These are phyloP conservation scores for Pseudocercospora vitis DNA, from an alignment of 2,329 filamentous ascomycete genomes.

Conservation along the genomic window DNA sequence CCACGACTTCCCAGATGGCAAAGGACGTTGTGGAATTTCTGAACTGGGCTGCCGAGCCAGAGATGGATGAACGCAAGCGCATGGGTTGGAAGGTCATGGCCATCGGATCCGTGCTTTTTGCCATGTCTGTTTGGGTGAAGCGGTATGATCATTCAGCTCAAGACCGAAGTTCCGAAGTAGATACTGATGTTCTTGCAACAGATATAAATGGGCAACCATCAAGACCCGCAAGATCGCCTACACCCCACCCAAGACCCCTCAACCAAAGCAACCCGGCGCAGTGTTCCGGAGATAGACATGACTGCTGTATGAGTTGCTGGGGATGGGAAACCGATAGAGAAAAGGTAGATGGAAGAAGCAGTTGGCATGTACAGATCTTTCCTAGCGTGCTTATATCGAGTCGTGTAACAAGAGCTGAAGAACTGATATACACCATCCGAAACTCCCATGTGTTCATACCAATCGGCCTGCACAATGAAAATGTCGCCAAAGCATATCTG, in stretches of 20 bases:
- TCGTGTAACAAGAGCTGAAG: slow-evolving; percentile 26
- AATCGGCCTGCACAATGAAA: no score
- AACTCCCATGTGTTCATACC: no score
- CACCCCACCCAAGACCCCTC: slow-evolving; percentile 23
- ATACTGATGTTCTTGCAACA: slow-evolving; percentile 38
- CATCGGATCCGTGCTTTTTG: slow-evolving; percentile 74
- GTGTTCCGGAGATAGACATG: slow-evolving; percentile 31
- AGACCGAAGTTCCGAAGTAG: not conserved
- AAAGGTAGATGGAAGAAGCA: slow-evolving; percentile 17
- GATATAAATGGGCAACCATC: slow-evolving; percentile 95
- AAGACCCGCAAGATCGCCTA: slow-evolving; percentile 84
- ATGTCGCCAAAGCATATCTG: no score
- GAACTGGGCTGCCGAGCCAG: slow-evolving; percentile 98
- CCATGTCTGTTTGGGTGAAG: slow-evolving; percentile 95
- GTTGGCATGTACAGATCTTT: slow-evolving; percentile 29
- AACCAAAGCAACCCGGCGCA: slow-evolving; percentile 26
- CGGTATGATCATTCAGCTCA: slow-evolving; percentile 49
- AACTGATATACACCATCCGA: slow-evolving; percentile 2
- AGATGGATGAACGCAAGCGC: slow-evolving; percentile 99
- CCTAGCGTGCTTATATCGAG: slow-evolving; percentile 29
- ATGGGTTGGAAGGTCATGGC: slow-evolving; percentile 98
- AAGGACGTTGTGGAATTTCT: slow-evolving; percentile 99
- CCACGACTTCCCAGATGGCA: slow-evolving; percentile 97
- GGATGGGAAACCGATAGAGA: slow-evolving; percentile 6
- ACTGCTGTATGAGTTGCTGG: slow-evolving; percentile 2